Conservation (phyloP, 208 protist genomes). For the Spongospora subterranea region DNA sequence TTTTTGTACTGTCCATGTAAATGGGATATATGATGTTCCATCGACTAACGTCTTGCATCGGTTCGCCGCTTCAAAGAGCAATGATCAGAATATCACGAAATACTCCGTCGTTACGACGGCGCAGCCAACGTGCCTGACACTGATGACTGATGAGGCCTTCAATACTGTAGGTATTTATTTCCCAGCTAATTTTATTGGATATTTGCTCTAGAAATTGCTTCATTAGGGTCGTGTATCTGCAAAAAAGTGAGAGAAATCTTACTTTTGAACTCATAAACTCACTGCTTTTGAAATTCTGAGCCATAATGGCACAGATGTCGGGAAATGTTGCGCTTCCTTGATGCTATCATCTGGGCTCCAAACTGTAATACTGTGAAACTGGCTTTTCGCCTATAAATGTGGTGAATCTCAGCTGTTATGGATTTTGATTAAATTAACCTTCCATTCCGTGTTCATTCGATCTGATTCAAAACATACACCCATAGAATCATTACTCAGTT, state of each 20-base stretch:
- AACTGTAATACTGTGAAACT: background rate
- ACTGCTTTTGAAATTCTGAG: background rate
- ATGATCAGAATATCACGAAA: background rate
- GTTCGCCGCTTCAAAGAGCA: background rate
- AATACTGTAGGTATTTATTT: background rate
- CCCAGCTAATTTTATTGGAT: background rate
- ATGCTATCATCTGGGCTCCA: slow-evolving; percentile 17
- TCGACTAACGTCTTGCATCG: background rate
- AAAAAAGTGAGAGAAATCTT: background rate
- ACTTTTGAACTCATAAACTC: background rate
- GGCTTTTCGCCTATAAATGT: background rate
- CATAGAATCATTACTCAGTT: background rate
- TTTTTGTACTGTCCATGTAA: slow-evolving; percentile 55
- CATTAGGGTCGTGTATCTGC: slow-evolving; percentile 22
- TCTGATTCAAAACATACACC: background rate
- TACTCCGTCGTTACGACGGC: too few relatives aligned
- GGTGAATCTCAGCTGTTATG: background rate
- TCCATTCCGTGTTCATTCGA: background rate
- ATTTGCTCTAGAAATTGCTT: background rate
- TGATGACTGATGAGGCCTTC: background rate
- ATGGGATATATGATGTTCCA: slow-evolving; percentile 53
- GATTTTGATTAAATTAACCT: background rate
- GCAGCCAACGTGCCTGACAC: background rate
- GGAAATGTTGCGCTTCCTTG: background rate
- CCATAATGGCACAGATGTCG: background rate